A percentile compares a stretch with the other conserved stretches of the same genome.
These are phyloP conservation scores for Aspergillus sp. DNA, from an alignment of 2,329 filamentous ascomycete genomes.

Conservation along the genomic window DNA sequence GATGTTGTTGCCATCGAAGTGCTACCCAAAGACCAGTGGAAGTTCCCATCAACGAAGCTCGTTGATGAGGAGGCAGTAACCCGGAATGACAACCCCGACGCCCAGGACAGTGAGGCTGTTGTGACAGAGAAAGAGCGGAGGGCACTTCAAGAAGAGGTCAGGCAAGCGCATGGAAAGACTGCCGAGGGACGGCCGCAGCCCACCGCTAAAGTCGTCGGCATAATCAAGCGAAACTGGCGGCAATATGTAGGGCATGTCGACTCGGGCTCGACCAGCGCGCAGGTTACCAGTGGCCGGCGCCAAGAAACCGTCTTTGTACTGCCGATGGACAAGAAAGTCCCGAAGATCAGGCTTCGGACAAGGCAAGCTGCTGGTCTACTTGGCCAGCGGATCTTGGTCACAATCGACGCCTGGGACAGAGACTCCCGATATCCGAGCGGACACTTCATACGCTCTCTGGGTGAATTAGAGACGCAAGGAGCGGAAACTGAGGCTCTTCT, in stretches of 20 bases:
- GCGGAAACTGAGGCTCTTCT: conserved; percentile 92
- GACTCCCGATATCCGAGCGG: conserved; percentile 87
- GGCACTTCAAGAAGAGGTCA: conserved; percentile 85
- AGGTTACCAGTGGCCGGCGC: conserved; percentile 65
- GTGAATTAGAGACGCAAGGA: conserved; percentile 92
- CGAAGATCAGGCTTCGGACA: conserved; percentile 88
- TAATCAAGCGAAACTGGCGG: conserved; percentile 93
- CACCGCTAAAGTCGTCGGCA: conserved; percentile 81
- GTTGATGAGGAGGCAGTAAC: conserved; percentile 89
- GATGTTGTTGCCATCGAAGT: conserved; percentile 91
- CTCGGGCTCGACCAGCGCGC: conserved; percentile 66
- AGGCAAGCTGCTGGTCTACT: conserved; percentile 80
- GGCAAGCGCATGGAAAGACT: conserved; percentile 66
- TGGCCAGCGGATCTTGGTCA: conserved; percentile 83
- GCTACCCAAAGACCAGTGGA: conserved; percentile 91
- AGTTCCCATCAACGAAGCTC: conserved; percentile 87
- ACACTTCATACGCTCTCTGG: conserved; percentile 86
- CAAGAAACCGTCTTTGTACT: conserved; percentile 92
- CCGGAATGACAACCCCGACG: conserved; percentile 86
- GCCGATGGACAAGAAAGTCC: conserved; percentile 96
- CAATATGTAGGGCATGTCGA: conserved; percentile 97
- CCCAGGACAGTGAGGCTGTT: conserved; percentile 63
- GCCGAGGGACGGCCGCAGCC: conserved; percentile 74
- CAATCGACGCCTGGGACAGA: conserved; percentile 90
- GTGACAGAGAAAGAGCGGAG: conserved; percentile 80